Conservation (phyloP, 2,329 filamentous ascomycete species). For the Fusarium verrucosum region DNA sequence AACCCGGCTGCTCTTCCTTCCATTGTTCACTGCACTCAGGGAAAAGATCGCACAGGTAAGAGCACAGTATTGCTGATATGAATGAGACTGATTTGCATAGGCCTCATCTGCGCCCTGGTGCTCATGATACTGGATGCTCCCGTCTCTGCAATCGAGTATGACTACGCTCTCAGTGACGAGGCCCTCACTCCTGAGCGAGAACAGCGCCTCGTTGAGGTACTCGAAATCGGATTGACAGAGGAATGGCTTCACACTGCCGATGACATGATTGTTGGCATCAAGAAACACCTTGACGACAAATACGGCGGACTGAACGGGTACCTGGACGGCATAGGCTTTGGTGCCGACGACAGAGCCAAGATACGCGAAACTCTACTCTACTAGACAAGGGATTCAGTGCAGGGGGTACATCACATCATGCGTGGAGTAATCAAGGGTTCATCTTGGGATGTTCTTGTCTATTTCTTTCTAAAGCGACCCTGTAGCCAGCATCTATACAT, state of each 20-base stretch:
- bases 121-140: conserved; percentile 71
- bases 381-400: conserved; percentile 29
- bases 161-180: conserved; percentile 75
- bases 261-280: conserved; percentile 69
- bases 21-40: conserved; percentile 86
- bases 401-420: neutral
- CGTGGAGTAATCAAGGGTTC: neutral
- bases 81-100: conserved; percentile 55
- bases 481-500: conserved; percentile 99
- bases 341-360: conserved; percentile 51
- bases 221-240: conserved; percentile 74
- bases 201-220: conserved; percentile 73
- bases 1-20: conserved; percentile 63
- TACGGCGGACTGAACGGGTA: conserved; percentile 76
- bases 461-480: conserved; percentile 79
- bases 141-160: conserved; percentile 68
- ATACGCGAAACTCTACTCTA: conserved; percentile 56
- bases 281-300: conserved; percentile 63
- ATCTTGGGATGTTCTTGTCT: conserved; percentile 44
- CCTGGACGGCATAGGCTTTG: conserved; percentile 69
- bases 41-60: conserved; percentile 74
- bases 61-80: no score
- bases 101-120: conserved; percentile 73
- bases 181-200: conserved; percentile 68
- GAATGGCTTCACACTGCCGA: conserved; percentile 74